These are phyloP conservation scores for Pseudohyphozyma bogoriensis DNA, from an alignment of 768 basidiomycete species.

Conservation along the genomic window DNA sequence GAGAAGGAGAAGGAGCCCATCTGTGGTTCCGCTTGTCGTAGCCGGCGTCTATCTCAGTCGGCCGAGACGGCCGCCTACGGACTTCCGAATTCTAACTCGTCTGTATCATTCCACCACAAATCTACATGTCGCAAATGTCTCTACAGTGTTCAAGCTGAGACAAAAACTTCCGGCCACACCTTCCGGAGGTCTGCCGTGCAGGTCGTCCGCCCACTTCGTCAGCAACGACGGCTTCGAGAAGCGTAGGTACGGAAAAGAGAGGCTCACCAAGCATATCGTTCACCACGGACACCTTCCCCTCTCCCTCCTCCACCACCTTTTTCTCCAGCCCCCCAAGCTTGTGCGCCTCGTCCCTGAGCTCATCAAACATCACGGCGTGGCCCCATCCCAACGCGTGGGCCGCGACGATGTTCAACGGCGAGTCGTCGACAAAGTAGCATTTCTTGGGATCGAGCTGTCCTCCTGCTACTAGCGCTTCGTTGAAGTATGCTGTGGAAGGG, in stretches of 20 bases:
- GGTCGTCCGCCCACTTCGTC: not conserved
- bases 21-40: too few relatives aligned
- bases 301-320: not conserved
- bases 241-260: too few relatives aligned
- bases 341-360: constrained; percentile 11
- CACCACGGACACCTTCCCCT: constrained; percentile 18
- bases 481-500: constrained; percentile 27
- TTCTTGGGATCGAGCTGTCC: constrained; percentile 1
- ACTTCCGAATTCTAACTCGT: too few relatives aligned
- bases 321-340: constrained; percentile 11
- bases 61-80: too few relatives aligned
- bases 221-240: too few relatives aligned
- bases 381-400: constrained; percentile 24
- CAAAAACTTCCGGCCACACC: constrained; percentile 2
- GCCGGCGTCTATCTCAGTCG: too few relatives aligned
- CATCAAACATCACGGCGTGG: constrained; percentile 26
- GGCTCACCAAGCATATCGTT: constrained; percentile 16
- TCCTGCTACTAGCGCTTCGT: constrained; percentile 13
- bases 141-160: too few relatives aligned
- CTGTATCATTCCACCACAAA: too few relatives aligned
- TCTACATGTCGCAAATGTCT: too few relatives aligned
- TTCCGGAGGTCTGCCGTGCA: not conserved
- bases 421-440: constrained; percentile 32
- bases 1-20: too few relatives aligned
- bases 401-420: constrained; percentile 25